Base-by-base conservation (phyloP, 371 early-diverging fungal genomes). In the Entomophthora muscae region DNA sequence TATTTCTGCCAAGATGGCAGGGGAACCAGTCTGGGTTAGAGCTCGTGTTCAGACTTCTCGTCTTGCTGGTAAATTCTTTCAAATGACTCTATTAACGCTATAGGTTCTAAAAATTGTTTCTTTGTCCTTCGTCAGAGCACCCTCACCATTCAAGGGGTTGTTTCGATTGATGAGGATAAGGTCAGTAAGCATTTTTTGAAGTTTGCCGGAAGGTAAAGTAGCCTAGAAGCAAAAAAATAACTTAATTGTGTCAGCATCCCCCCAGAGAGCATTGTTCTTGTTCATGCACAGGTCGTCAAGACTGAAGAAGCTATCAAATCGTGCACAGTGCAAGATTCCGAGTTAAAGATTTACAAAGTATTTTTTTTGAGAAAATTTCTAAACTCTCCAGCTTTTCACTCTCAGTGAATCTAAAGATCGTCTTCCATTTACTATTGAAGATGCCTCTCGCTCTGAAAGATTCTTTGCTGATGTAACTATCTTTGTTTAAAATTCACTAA, bases 101-200 rank as follows among this genome's bases (percentile, higher is more conserved):
- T 32, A 75, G 86, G 84, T 63, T 75, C 78, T 73, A 93, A 93
- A 76, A 82, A 89, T 79, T 86, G 88, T 71, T 98, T 98, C 78
- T 76, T 98, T 68, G 85, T 86, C 28, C 77, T 98, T 67, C 88
- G 98, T 63, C 93, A 95, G 76, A 78, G 83, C 60, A 83, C 82
- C 42, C 75, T 79, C 56, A 95, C 95, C 29, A 88, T 91, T 55
- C 97, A 98, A 77, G 93, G 84, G 56, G 82, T 98, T 64, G 68
- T 89, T 62, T 72, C 71, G 62, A 83, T 75, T 55, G 81, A 93
- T 68, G 83, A 79, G 17, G 68, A 76, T 28, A 77, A 70, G 1
- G 80, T 95, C 68, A 91, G 91, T 80, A 93, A 93, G 81, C 85
- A 90, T 63, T 95, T 98, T 94, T 81, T 94, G 69, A 95, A 93